Evolutionary conservation across 108 stramenopile genomes (phyloP).

Genomic region (Asterionellopsis glacialis): DNA sequence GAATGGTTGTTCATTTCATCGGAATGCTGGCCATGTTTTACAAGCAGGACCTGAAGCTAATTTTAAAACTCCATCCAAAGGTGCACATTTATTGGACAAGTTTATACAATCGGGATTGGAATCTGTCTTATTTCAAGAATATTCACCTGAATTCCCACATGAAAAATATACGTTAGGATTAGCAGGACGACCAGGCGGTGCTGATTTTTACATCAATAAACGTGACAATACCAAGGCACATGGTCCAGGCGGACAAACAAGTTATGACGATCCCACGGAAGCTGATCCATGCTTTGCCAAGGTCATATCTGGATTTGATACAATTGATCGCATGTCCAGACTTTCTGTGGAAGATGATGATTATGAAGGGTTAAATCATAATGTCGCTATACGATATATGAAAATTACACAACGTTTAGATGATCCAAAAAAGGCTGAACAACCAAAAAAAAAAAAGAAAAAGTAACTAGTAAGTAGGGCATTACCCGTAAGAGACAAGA

Average conservation of each 20-base stretch:
- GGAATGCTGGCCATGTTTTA: conserved; percentile 77
- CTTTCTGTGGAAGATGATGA: conserved; percentile 15
- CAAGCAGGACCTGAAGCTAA: conserved; percentile 59
- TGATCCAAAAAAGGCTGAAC: too few relatives aligned
- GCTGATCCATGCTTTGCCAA: conserved; percentile 94
- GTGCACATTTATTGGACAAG: neutral
- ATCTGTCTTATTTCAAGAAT: conserved; percentile 73
- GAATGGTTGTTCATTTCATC: conserved; percentile 60
- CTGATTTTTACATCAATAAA: conserved; percentile 88
- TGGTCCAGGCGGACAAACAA: conserved; percentile 85
- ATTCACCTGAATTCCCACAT: conserved; percentile 69
- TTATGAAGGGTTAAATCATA: conserved; percentile 19
- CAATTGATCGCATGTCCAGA: conserved; percentile 41
- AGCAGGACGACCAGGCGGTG: conserved; percentile 89
- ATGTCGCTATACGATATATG: conserved; percentile 33
- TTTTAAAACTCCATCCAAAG: conserved; percentile 30
- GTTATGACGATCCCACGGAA: conserved; percentile 65
- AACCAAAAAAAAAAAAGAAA: too few relatives aligned
- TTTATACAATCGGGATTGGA: conserved; percentile 5
- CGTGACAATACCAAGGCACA: conserved; percentile 75
- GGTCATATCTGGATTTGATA: conserved; percentile 52
- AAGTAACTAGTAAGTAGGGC: too few relatives aligned
- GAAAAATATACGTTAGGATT: conserved; percentile 73
- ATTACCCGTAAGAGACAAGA: too few relatives aligned
- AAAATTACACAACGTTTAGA: conserved; percentile 2